Percentiles rank a stretch among this genome's conserved stretches.
Evolutionary conservation across 768 basidiomycete species (phyloP).

Genomic region (button mushroom (Agaricus bisporus)): DNA sequence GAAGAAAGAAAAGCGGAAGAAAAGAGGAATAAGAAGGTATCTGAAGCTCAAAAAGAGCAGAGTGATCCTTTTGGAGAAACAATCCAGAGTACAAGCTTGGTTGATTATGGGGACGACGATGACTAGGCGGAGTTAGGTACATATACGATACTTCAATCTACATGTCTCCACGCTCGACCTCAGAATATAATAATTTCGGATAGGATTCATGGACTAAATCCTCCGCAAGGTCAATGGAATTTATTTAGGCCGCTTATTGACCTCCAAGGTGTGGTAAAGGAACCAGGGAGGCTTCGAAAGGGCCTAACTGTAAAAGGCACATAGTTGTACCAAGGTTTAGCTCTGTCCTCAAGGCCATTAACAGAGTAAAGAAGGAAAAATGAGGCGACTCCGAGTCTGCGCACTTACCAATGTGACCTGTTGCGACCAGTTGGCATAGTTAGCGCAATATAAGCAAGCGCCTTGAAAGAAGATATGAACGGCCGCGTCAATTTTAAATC

Average conservation of each 20-base stretch:
- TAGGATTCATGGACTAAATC: constrained; percentile 13
- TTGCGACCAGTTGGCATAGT: no score
- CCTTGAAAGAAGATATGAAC: background rate
- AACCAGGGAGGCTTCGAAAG: constrained; percentile 39
- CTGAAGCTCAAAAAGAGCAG: constrained; percentile 36
- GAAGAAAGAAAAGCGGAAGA: constrained; percentile 64
- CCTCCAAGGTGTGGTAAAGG: constrained; percentile 23
- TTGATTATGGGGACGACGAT: constrained; percentile 60
- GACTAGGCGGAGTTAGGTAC: constrained; percentile 18
- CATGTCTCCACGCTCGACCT: constrained; percentile 18
- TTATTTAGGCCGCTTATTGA: constrained; percentile 31
- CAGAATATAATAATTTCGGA: constrained; percentile 11
- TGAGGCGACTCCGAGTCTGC: no score
- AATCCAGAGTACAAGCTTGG: constrained; percentile 33
- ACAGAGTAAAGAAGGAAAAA: no score
- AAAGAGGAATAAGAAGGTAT: constrained; percentile 62
- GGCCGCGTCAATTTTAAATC: background rate
- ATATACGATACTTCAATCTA: background rate
- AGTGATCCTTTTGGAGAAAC: constrained; percentile 71
- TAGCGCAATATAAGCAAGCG: background rate
- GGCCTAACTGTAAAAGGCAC: constrained; percentile 16
- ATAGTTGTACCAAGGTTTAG: background rate
- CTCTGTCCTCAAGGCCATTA: background rate
- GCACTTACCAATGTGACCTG: no score
- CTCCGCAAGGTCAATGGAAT: constrained; percentile 15